Conservation (phyloP, 345 rosid genomes). For the Lepidium africanum region DNA sequence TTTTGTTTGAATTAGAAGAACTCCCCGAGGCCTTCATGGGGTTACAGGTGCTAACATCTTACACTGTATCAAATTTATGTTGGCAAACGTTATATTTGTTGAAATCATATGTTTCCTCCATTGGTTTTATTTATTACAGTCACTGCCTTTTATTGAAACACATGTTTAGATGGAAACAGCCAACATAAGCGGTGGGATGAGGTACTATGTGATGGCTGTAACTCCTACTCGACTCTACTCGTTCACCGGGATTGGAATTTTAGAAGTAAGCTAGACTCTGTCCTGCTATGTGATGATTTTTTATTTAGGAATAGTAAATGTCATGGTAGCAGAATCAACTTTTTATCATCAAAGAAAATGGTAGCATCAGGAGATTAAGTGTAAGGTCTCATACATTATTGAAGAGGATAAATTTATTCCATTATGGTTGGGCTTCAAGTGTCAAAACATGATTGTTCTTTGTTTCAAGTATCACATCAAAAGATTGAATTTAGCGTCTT, state of each 20-base stretch:
- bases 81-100: background rate
- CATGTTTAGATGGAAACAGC: conserved; percentile 85
- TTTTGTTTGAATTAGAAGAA: conserved; percentile 66
- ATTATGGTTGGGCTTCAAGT: background rate
- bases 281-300: background rate
- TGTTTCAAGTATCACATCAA: background rate
- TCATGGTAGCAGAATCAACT: background rate
- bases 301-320: background rate
- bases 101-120: background rate
- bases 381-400: background rate
- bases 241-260: conserved; percentile 83
- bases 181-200: conserved; percentile 54
- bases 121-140: background rate
- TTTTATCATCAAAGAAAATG: background rate
- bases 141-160: conserved; percentile 11
- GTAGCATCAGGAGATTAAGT: background rate
- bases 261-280: conserved; percentile 60
- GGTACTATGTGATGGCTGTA: conserved; percentile 98
- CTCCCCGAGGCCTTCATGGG: conserved; percentile 94
- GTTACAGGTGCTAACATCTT: conserved; percentile 53
- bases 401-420: background rate
- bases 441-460: background rate
- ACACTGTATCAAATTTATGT: background rate
- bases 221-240: conserved; percentile 97
- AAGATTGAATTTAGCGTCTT: background rate